Evolutionary conservation across 2,329 filamentous ascomycete species (phyloP).

Genomic region (Aspergillus latus): DNA sequence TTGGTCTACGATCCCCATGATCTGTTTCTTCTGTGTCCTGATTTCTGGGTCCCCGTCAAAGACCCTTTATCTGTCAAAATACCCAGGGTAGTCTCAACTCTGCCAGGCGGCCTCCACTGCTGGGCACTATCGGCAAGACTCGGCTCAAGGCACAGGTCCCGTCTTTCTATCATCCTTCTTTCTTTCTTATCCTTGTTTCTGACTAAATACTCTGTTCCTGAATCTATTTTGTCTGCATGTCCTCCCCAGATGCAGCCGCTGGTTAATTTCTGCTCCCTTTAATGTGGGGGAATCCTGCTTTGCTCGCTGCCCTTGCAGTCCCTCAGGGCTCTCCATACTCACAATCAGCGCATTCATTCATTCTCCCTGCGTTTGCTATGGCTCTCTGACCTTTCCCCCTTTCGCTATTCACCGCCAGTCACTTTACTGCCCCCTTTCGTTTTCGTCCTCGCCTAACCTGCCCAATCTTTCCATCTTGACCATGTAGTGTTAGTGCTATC

Average conservation of each 20-base stretch:
- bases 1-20: not conserved
- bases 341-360: not conserved
- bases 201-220: not conserved
- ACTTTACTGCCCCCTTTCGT: slow-evolving; percentile 9
- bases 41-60: not conserved
- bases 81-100: not conserved
- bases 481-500: slow-evolving; percentile 16
- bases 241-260: not conserved
- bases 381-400: slow-evolving; percentile 9
- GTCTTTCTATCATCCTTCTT: not conserved
- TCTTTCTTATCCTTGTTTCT: not conserved
- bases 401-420: slow-evolving; percentile 21
- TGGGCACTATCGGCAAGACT: slow-evolving; percentile 17
- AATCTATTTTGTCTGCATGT: not conserved
- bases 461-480: slow-evolving; percentile 2
- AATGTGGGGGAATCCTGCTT: slow-evolving; percentile 2
- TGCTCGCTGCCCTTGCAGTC: slow-evolving; percentile 16
- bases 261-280: not conserved
- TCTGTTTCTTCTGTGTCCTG: not conserved
- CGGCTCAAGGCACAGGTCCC: slow-evolving; percentile 14
- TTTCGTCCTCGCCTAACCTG: slow-evolving; percentile 1
- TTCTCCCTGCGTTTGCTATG: slow-evolving; percentile 18
- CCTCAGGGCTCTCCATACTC: not conserved
- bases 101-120: slow-evolving; percentile 9
- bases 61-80: not conserved